These are phyloP conservation scores for Penicillium sp. DNA, from an alignment of 2,329 filamentous ascomycete species.

Conservation along the genomic window DNA sequence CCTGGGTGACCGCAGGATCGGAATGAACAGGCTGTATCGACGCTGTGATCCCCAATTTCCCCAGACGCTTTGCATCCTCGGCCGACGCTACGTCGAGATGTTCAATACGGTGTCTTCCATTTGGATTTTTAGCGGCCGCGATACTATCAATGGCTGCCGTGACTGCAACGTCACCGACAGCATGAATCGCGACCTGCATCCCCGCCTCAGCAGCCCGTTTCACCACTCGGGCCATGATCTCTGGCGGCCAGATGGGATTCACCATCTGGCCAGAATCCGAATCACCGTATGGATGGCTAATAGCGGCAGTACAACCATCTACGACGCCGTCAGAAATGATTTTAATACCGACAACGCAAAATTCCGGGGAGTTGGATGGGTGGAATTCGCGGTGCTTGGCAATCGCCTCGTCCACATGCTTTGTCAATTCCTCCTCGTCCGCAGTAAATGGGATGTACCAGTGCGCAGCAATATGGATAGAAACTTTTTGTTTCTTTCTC, in stretches of 20 bases:
- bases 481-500: slow-evolving; percentile 30
- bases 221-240: slow-evolving; percentile 36
- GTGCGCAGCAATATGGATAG: slow-evolving; percentile 50
- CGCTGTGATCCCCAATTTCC: slow-evolving; percentile 50
- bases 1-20: slow-evolving; percentile 51
- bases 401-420: slow-evolving; percentile 53
- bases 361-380: slow-evolving; percentile 43
- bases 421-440: slow-evolving; percentile 40
- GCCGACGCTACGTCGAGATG: slow-evolving; percentile 55
- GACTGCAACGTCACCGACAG: slow-evolving; percentile 55
- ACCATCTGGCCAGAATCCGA: too few relatives aligned
- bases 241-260: not conserved
- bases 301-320: slow-evolving; percentile 46
- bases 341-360: slow-evolving; percentile 54
- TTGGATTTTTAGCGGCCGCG: slow-evolving; percentile 15
- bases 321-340: slow-evolving; percentile 56
- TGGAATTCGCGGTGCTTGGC: slow-evolving; percentile 47
- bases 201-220: slow-evolving; percentile 47
- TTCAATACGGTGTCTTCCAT: slow-evolving; percentile 52
- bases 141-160: slow-evolving; percentile 47
- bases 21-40: slow-evolving; percentile 45
- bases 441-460: slow-evolving; percentile 52
- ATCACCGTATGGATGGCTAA: slow-evolving; percentile 38
- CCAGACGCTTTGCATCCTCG: slow-evolving; percentile 51
- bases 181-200: slow-evolving; percentile 55